A percentile compares a stretch with the other conserved stretches of the same genome.
Evolutionary conservation across 2,329 filamentous ascomycete species (phyloP).

Genomic region (Fusarium camptoceras): DNA sequence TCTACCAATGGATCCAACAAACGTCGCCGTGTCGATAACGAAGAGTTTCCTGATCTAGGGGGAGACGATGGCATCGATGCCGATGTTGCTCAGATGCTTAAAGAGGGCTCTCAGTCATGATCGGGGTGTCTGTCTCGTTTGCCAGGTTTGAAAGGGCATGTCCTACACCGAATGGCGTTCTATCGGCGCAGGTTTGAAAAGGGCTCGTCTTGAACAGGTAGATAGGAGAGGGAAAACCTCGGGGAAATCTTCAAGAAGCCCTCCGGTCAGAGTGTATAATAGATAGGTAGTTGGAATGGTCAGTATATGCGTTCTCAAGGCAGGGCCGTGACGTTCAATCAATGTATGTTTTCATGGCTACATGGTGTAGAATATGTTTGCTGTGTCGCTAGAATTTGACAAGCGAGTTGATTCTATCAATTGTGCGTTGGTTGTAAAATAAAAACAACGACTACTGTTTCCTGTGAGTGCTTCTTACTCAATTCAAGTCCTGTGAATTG

Average conservation of each 20-base stretch:
- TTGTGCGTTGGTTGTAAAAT: not conserved
- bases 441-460: not conserved
- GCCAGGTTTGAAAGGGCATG: not conserved
- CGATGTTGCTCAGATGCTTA: conserved; percentile 67
- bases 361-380: not conserved
- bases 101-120: conserved; percentile 35
- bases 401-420: not conserved
- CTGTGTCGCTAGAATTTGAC: not conserved
- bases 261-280: conserved; percentile 7
- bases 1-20: conserved; percentile 67
- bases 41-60: conserved; percentile 66
- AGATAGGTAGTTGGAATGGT: not conserved
- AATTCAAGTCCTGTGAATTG: not conserved
- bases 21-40: conserved; percentile 63
- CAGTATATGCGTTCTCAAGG: not conserved
- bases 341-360: not conserved
- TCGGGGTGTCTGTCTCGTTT: not conserved
- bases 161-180: not conserved
- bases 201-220: not conserved
- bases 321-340: not conserved
- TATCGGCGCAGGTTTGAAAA: not conserved
- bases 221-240: not conserved
- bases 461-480: not conserved
- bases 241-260: not conserved
- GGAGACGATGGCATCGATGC: conserved; percentile 67